Conservation (phyloP, 768 basidiomycete species). For the Rhizopogon vulgaris region DNA sequence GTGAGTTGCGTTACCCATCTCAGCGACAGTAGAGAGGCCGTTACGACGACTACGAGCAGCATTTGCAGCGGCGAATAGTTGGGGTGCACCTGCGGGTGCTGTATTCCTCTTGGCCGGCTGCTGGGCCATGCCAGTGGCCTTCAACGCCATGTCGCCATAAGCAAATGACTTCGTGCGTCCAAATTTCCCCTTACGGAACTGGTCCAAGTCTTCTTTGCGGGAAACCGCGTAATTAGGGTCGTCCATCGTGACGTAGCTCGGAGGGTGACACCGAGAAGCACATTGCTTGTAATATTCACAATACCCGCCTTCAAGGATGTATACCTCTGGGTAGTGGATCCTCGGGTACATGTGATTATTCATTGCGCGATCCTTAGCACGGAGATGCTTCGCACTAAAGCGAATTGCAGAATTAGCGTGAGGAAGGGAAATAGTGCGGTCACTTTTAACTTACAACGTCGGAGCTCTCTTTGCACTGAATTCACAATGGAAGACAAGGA, state of each 20-base stretch:
- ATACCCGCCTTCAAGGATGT: conserved; percentile 95
- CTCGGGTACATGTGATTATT: conserved; percentile 89
- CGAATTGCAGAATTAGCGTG: conserved; percentile 2
- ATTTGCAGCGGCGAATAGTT: conserved; percentile 64
- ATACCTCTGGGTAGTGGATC: conserved; percentile 94
- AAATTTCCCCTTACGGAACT: conserved; percentile 86
- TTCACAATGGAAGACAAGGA: conserved; percentile 97
- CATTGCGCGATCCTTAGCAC: conserved; percentile 82
- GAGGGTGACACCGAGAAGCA: conserved; percentile 68
- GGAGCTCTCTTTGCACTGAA: conserved; percentile 94
- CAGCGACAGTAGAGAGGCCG: conserved; percentile 57
- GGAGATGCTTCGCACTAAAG: conserved; percentile 83
- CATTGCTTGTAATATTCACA: conserved; percentile 76
- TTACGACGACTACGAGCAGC: conserved; percentile 61
- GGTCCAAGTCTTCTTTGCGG: conserved; percentile 81
- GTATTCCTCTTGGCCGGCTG: conserved; percentile 61
- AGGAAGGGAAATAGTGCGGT: background rate
- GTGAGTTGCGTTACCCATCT: conserved; percentile 55
- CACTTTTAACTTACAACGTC: conserved; percentile 65
- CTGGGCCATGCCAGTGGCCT: conserved; percentile 28
- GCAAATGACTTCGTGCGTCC: conserved; percentile 89
- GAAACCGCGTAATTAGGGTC: conserved; percentile 79
- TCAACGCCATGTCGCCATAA: conserved; percentile 69
- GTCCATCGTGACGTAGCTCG: conserved; percentile 89
- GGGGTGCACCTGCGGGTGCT: conserved; percentile 46